A percentile compares a stretch with the other conserved stretches of the same genome.
These are phyloP conservation scores for Colletotrichum sublineola DNA, from an alignment of 2,329 filamentous ascomycete species.

Conservation along the genomic window DNA sequence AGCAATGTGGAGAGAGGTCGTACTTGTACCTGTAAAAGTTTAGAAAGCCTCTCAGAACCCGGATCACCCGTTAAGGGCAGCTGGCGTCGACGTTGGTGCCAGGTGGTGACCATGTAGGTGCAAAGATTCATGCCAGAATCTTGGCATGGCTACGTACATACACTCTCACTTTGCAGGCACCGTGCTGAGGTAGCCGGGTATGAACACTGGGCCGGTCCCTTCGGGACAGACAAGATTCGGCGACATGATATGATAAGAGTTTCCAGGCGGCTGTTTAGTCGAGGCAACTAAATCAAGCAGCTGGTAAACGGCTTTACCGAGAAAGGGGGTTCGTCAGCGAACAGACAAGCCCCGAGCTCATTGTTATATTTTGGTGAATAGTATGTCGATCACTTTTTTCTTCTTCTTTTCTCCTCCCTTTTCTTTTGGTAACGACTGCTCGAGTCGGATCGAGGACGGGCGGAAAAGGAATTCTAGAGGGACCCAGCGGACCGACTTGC, in stretches of 20 bases:
- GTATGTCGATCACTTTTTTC: constrained; percentile 14
- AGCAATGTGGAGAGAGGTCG: constrained; percentile 23
- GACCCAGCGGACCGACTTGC: constrained; percentile 16
- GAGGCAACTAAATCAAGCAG: not conserved
- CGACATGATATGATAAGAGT: not conserved
- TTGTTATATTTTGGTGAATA: constrained; percentile 14
- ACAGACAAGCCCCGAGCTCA: constrained; percentile 22
- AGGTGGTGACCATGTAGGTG: constrained; percentile 5
- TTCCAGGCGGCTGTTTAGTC: not conserved
- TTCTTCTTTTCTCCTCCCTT: not conserved
- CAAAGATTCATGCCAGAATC: not conserved
- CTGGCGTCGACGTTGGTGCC: constrained; percentile 8
- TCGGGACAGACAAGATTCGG: not conserved
- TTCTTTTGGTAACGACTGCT: not conserved
- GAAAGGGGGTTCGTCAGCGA: constrained; percentile 18
- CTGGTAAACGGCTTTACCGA: constrained; percentile 18
- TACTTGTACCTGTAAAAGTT: not conserved
- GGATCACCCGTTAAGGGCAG: constrained; percentile 13
- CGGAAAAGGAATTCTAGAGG: not conserved
- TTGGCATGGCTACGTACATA: constrained; percentile 5
- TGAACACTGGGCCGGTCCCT: not conserved
- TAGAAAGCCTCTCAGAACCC: not conserved
- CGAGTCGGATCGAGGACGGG: not conserved
- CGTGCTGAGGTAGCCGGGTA: not conserved
- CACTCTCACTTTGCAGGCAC: not conserved